Evolutionary conservation across 2,329 filamentous ascomycete species (phyloP), one percentile per base, ranked within the genome.

Genomic region (Macrophomina phaseolina): DNA sequence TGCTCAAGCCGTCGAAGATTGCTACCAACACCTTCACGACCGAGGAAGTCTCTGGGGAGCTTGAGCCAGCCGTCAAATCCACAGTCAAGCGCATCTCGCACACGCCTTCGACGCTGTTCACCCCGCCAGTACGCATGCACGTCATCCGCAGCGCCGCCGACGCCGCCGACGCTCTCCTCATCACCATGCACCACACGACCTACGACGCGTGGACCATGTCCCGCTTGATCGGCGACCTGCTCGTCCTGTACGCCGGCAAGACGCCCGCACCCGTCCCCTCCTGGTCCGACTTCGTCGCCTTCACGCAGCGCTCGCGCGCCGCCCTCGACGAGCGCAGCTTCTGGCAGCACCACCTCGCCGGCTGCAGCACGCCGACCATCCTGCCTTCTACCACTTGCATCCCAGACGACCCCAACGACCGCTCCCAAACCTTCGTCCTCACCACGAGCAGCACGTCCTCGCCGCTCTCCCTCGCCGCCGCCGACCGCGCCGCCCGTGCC

Each of bases 121-220:
- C 70, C 8, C 75, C 77, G 11, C 76, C 77, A 6, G 72, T 74
- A 4, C 69, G 73, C 8, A 72, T 79, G 2, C 69, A 70, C 28
- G 73, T 75, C 5, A 38, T 78, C 32, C 64, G 55, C 34, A 73
- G 70, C 32, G 73, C 70, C 1, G 67, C 61, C n/a, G 72, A 72
- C 34, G 66, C 69, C 28, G 52, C 52, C 34, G 76, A 78, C 55
- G 72, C 71, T 9, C 70, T 79, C 5, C 56, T 76, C 8, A 36
- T 79, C 9, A 71, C 74, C 36, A 70, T 79, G 34, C 75, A 79
- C 48, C 77, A 79, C 60, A 74, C 77, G 16, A 70, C 73, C 7
- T 79, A 79, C 64, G 77, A 79, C 49, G 77, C 77, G 2, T 78
- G 75, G 72, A 74, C 76, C 0, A 77, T 79, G 71, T 71, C 71